A percentile compares a stretch with the other conserved stretches of the same genome.
These are phyloP conservation scores for Xylaria intraflava DNA, from an alignment of 495 filamentous ascomycete genomes.

Conservation along the genomic window DNA sequence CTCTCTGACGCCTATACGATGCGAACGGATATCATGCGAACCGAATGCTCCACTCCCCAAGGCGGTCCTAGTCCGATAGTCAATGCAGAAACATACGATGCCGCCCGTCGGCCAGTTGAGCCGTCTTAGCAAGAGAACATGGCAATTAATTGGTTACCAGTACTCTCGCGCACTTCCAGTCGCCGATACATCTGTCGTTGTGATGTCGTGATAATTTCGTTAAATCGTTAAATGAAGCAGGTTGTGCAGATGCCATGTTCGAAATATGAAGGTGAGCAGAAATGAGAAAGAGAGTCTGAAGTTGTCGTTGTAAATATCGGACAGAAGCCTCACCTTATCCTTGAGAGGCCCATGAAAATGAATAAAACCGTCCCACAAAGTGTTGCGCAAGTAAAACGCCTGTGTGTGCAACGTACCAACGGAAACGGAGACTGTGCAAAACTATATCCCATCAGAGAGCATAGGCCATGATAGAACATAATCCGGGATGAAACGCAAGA, in stretches of 20 bases:
- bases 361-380: not conserved
- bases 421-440: not conserved
- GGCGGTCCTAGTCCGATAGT: not conserved
- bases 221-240: not conserved
- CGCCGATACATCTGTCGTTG: not conserved
- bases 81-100: not conserved
- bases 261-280: not conserved
- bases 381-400: not conserved
- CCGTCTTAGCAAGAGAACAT: not conserved
- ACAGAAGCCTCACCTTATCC: not conserved
- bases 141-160: not conserved
- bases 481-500: not conserved
- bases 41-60: not conserved
- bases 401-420: not conserved
- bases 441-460: not conserved
- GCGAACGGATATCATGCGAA: not conserved
- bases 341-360: not conserved
- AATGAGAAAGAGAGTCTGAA: not conserved
- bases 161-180: not conserved
- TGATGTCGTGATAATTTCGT: not conserved
- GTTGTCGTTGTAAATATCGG: not conserved
- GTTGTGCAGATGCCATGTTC: not conserved
- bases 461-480: not conserved
- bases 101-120: not conserved
- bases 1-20: constrained; percentile 2